phyloP scores from a whole-genome alignment of 2,329 filamentous ascomycete species.

The Alternaria metachromatica region DNA sequence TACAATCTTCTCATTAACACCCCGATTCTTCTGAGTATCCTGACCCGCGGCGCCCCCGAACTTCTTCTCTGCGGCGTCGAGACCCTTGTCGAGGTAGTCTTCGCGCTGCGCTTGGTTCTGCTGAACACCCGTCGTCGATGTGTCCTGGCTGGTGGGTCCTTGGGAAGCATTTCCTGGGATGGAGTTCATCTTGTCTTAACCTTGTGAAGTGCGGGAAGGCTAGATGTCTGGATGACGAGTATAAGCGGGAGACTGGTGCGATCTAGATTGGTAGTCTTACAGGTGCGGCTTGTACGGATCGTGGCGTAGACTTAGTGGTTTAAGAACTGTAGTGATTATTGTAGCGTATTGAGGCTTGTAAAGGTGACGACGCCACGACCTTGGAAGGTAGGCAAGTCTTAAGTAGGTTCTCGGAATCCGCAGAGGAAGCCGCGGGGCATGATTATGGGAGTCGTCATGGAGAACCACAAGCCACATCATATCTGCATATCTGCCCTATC shows the following conservation, averaged over 20 bases:
- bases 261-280: not conserved
- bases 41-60: slow-evolving; percentile 46
- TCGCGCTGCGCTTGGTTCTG: slow-evolving; percentile 8
- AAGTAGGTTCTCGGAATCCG: not conserved
- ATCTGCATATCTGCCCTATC: not conserved
- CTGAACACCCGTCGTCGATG: not conserved
- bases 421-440: not conserved
- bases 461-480: not conserved
- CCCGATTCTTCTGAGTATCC: slow-evolving; percentile 50
- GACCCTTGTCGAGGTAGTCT: slow-evolving; percentile 24
- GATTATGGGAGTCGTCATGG: slow-evolving; percentile 3
- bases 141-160: not conserved
- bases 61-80: slow-evolving; percentile 50
- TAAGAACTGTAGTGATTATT: not conserved
- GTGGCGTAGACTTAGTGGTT: not conserved
- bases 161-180: slow-evolving; percentile 1
- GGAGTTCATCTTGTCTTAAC: slow-evolving; percentile 13
- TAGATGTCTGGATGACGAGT: not conserved
- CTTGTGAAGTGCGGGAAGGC: not conserved
- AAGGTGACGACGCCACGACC: not conserved
- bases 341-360: not conserved
- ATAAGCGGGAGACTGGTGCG: not conserved
- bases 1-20: slow-evolving; percentile 49
- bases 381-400: not conserved
- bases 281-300: not conserved